phyloP scores from a whole-genome alignment of 1,139 yeast species.

The Zygosaccharomyces pseudobailii region DNA sequence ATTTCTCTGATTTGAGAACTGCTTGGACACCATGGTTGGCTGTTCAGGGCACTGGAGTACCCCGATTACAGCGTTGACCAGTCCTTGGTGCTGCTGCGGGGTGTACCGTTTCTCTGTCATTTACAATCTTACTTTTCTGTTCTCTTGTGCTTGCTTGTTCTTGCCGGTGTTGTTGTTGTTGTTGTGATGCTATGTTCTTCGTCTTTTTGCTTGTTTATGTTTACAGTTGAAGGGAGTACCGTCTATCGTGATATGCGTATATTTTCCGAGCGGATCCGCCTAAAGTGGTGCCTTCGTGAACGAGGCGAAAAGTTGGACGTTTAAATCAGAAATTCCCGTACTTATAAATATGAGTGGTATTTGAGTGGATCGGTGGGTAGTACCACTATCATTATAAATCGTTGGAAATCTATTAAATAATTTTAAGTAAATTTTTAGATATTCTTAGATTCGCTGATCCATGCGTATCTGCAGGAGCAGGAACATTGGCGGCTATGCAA shows the following conservation, averaged over 20 bases:
- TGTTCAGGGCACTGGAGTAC: slow-evolving; percentile 43
- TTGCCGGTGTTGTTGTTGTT: slow-evolving; percentile 2
- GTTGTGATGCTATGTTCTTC: slow-evolving; percentile 6
- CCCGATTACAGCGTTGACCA: slow-evolving; percentile 44
- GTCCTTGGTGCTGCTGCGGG: slow-evolving; percentile 32
- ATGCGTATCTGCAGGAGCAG: background rate
- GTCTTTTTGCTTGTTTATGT: slow-evolving; percentile 3
- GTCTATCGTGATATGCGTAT: background rate
- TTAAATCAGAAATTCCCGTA: background rate
- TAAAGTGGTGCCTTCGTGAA: background rate
- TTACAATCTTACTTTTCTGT: background rate
- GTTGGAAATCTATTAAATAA: no score
- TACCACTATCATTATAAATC: background rate
- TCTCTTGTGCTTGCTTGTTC: background rate
- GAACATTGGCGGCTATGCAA: background rate
- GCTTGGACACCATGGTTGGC: slow-evolving; percentile 43
- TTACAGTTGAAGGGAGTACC: slow-evolving; percentile 5
- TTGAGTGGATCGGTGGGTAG: background rate
- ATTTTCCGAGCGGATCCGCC: background rate
- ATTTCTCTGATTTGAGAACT: slow-evolving; percentile 63
- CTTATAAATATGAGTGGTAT: background rate
- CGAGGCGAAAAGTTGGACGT: background rate
- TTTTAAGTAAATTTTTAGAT: no score
- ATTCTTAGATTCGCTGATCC: background rate
- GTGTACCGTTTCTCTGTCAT: slow-evolving; percentile 12